phyloP scores from a whole-genome alignment of 1,284 basidiomycete species.

The Pholiota adiposa region DNA sequence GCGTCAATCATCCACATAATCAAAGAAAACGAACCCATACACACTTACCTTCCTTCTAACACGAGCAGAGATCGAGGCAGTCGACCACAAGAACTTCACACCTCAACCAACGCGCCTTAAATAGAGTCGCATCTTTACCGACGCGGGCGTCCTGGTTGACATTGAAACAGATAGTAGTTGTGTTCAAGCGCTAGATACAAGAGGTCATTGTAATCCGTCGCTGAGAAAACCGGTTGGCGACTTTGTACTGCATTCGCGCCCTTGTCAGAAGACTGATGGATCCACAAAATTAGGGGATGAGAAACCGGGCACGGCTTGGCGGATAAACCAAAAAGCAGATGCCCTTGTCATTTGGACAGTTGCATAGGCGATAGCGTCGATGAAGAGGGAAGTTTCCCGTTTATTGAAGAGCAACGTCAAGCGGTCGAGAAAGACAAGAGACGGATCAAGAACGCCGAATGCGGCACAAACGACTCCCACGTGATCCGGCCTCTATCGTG shows the following conservation, averaged over 20 bases:
- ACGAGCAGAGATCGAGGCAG: not conserved
- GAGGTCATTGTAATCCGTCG: slow-evolving; percentile 8
- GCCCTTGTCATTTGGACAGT: not conserved
- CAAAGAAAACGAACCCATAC: not conserved
- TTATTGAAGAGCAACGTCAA: too few species aligned
- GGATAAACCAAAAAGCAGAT: not conserved
- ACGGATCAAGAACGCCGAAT: too few species aligned
- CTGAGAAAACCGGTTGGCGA: slow-evolving; percentile 7
- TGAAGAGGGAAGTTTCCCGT: not conserved
- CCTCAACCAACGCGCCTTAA: slow-evolving; percentile 10
- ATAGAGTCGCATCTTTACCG: slow-evolving; percentile 4
- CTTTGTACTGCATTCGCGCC: slow-evolving; percentile 12
- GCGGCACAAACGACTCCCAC: too few species aligned
- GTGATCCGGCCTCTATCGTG: too few species aligned
- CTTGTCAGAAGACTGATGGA: slow-evolving; percentile 4
- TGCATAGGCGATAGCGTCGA: not conserved
- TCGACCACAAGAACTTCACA: slow-evolving; percentile 7
- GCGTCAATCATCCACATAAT: not conserved
- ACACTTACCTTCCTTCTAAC: not conserved
- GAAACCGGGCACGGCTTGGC: not conserved
- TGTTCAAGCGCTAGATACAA: not conserved
- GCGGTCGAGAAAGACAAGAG: too few species aligned
- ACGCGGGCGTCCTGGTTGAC: slow-evolving; percentile 15
- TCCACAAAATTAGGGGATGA: not conserved
- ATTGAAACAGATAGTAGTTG: slow-evolving; percentile 9